These are phyloP conservation scores for Aethionema arabicum DNA, from an alignment of 345 rosid species.

Conservation along the genomic window DNA sequence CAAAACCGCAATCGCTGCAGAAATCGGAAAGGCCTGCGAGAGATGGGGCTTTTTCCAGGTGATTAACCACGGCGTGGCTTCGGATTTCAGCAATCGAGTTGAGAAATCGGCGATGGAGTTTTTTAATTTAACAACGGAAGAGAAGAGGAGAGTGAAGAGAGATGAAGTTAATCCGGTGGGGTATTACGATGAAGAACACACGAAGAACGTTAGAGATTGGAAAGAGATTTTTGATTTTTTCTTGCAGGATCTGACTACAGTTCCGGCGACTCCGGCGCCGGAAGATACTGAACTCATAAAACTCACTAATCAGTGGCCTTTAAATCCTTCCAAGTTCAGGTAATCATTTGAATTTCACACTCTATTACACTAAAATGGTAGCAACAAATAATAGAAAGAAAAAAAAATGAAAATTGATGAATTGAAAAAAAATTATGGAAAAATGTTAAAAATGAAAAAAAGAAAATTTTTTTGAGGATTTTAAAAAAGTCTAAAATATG, in stretches of 20 bases:
- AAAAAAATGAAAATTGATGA: too few relatives aligned
- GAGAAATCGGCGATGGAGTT: constrained; percentile 49
- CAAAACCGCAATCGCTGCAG: constrained; percentile 35
- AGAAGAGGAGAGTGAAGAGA: constrained; percentile 61
- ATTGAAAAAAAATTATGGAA: too few relatives aligned
- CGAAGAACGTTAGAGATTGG: constrained; percentile 94
- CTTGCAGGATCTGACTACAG: constrained; percentile 51
- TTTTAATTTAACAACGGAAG: constrained; percentile 52
- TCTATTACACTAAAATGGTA: background rate
- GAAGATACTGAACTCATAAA: constrained; percentile 46
- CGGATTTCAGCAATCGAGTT: constrained; percentile 42
- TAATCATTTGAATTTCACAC: constrained; percentile 17
- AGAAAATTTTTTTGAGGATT: too few relatives aligned
- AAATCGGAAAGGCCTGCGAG: constrained; percentile 63
- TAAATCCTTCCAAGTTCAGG: constrained; percentile 58
- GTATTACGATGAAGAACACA: constrained; percentile 70
- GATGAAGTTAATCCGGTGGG: constrained; percentile 73
- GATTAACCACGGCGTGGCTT: constrained; percentile 72
- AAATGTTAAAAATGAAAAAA: too few relatives aligned
- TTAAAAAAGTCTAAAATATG: too few relatives aligned
- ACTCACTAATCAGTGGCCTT: constrained; percentile 79
- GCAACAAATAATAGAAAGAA: too few relatives aligned
- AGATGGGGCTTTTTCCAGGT: constrained; percentile 93
- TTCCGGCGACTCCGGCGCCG: constrained; percentile 62
- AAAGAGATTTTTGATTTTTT: constrained; percentile 77